Evolutionary conservation across 2,329 filamentous ascomycete genomes (phyloP), one percentile per base, ranked within the genome.

Genomic region (Botryosphaeria dothidea): DNA sequence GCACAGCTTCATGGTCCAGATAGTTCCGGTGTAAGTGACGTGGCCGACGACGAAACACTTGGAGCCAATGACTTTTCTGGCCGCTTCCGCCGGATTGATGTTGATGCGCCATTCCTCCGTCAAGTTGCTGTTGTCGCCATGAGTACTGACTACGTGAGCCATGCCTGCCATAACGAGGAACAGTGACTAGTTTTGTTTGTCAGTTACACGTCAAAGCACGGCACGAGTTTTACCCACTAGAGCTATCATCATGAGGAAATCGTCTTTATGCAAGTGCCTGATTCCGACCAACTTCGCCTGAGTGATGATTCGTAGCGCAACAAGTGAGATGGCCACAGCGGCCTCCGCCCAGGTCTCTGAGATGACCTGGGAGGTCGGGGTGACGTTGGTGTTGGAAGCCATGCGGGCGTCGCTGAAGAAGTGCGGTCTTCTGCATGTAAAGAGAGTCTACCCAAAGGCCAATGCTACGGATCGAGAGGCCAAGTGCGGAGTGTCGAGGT

Each of bases 1-100:
- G 48, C 48, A 51, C 48, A 51, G 23, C 25, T 51, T 51, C 48
- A 51, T 51, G 27, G 48, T 51, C 48, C 48, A 51, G 48, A 51
- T 51, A 25, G 48, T 29, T 11, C 48, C 48, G 25, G 48, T 51
- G 27, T 51, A 51, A 25, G 48, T 51, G 48, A 51, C 48, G 25
- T 51, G 48, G 48, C 48, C 23, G 25, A 51, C 48, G 17, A 51
- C 48, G 13, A 51, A 51, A 21, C 48, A 51, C 48, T 51, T 51
- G 3, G 48, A 51, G 1, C 48, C 48, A 17, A 51, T 31, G 48
- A 51, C 48, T 25, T 51, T 51, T n/a, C 48, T 29, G 6, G 25
- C 23, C 6, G 48, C 48, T 17, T 51, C 48, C 17, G 48, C 48
- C 15, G 48, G 48, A 6, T 29, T 29, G 23, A 51, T 25, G 25